Conservation (phyloP, 805 yeast genomes). For the Lipomyces kockii region DNA sequence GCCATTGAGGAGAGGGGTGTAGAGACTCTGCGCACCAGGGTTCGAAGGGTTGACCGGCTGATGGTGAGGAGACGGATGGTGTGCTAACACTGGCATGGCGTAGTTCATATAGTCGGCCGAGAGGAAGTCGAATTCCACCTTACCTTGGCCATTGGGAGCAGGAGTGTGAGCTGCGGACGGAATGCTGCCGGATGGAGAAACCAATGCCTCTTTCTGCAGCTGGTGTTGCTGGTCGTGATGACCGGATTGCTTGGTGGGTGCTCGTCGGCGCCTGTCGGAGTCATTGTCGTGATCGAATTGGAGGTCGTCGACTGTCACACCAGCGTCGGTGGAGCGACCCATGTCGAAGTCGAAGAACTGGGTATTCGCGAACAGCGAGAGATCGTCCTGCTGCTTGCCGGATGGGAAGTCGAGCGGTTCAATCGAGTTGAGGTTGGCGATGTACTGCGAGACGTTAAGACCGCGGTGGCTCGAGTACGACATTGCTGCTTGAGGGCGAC, state of each 20-base stretch:
- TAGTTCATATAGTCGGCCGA: slow-evolving; percentile 24
- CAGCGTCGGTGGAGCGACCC: slow-evolving; percentile 51
- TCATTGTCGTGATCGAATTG: slow-evolving; percentile 3
- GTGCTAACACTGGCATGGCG: slow-evolving; percentile 11
- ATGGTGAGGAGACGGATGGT: not conserved
- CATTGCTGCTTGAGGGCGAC: slow-evolving; percentile 26
- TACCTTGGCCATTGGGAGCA: slow-evolving; percentile 5
- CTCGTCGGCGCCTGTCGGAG: slow-evolving; percentile 14
- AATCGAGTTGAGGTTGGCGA: slow-evolving; percentile 43
- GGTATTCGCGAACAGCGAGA: slow-evolving; percentile 50
- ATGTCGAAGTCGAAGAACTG: slow-evolving; percentile 52
- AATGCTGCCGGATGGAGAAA: slow-evolving; percentile 5
- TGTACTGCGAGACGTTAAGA: slow-evolving; percentile 44
- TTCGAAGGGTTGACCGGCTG: slow-evolving; percentile 4
- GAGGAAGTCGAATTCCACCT: slow-evolving; percentile 27
- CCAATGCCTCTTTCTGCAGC: slow-evolving; percentile 2
- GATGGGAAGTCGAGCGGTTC: slow-evolving; percentile 40
- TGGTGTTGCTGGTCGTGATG: slow-evolving; percentile 8
- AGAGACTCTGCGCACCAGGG: slow-evolving; percentile 15
- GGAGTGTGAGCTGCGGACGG: slow-evolving; percentile 10
- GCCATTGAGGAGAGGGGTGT: slow-evolving; percentile 18
- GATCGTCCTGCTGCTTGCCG: slow-evolving; percentile 45
- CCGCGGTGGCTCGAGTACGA: slow-evolving; percentile 38
- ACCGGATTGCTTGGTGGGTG: not conserved
- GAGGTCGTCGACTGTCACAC: slow-evolving; percentile 45